phyloP scores from a whole-genome alignment of 2,329 filamentous ascomycete species.

The Amphichorda felina region DNA sequence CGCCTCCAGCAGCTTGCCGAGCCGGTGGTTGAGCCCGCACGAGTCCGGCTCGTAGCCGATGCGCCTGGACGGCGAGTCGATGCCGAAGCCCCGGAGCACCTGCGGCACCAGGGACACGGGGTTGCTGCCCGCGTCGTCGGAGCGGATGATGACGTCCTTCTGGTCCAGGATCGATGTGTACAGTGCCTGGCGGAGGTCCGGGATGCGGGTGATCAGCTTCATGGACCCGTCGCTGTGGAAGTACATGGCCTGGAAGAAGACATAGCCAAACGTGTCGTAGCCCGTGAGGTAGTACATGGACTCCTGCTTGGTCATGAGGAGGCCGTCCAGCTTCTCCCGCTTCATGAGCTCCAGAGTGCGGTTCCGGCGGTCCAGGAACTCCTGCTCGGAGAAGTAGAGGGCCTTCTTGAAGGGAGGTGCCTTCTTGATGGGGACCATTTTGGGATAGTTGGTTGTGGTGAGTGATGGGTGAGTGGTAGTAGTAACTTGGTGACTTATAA shows the following conservation, averaged over 20 bases:
- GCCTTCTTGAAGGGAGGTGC: slow-evolving; percentile 5
- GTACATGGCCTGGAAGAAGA: slow-evolving; percentile 23
- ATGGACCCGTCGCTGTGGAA: slow-evolving; percentile 19
- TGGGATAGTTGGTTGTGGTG: too few species aligned
- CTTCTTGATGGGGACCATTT: slow-evolving; percentile 3
- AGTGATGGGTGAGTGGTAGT: too few species aligned
- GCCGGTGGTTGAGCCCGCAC: slow-evolving; percentile 18
- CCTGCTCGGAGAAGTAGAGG: slow-evolving; percentile 5
- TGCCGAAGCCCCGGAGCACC: slow-evolving; percentile 15
- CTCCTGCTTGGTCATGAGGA: slow-evolving; percentile 21
- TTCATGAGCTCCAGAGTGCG: slow-evolving; percentile 6
- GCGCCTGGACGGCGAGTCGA: slow-evolving; percentile 13
- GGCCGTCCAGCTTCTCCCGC: slow-evolving; percentile 18
- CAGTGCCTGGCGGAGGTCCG: slow-evolving; percentile 18
- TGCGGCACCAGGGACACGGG: slow-evolving; percentile 16
- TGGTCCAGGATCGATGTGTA: slow-evolving; percentile 13
- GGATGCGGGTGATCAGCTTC: slow-evolving; percentile 15
- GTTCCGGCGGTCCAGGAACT: slow-evolving; percentile 4
- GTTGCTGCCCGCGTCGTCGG: slow-evolving; percentile 15
- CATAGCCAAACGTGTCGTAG: slow-evolving; percentile 21
- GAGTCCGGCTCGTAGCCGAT: slow-evolving; percentile 23
- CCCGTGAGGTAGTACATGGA: slow-evolving; percentile 17
- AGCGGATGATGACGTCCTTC: slow-evolving; percentile 7
- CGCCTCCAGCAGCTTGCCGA: slow-evolving; percentile 17
- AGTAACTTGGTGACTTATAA: too few species aligned